These are phyloP conservation scores for Puccinia triticina DNA, from an alignment of 1,284 basidiomycete species.

Conservation along the genomic window DNA sequence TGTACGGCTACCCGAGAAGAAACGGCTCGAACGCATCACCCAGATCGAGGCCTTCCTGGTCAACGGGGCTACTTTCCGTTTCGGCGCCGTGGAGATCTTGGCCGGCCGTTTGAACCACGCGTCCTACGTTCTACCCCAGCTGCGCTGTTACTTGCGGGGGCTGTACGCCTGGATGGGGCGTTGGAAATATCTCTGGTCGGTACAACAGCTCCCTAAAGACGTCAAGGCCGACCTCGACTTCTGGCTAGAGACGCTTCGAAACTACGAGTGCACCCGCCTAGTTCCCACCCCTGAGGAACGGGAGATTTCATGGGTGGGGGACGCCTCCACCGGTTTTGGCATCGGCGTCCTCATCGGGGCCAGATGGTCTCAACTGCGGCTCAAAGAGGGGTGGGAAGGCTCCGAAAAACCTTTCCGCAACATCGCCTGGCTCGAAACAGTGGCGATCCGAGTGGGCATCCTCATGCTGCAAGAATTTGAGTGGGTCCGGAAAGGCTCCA, in stretches of 20 bases:
- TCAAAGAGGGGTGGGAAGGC: not conserved
- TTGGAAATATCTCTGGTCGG: not conserved
- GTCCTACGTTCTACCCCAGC: not conserved
- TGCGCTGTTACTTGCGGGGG: not conserved
- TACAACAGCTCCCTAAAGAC: not conserved
- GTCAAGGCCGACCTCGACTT: no score
- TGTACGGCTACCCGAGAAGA: no score
- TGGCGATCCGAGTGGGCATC: no score
- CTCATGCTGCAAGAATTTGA: no score
- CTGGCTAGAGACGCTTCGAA: not conserved
- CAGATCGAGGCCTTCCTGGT: no score
- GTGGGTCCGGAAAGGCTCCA: not conserved
- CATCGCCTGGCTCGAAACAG: conserved; percentile 19
- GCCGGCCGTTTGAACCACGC: not conserved
- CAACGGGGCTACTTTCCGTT: not conserved
- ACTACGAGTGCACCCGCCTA: not conserved
- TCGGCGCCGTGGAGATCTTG: not conserved
- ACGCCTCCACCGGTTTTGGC: no score
- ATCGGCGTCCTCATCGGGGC: no score
- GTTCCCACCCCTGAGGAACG: no score
- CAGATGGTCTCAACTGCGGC: not conserved
- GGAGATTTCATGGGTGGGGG: no score
- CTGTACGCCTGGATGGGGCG: not conserved
- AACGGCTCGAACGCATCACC: no score
- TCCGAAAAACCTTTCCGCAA: not conserved